These are phyloP conservation scores for Penicillium riverlandense DNA, from an alignment of 495 filamentous ascomycete genomes.

Conservation along the genomic window DNA sequence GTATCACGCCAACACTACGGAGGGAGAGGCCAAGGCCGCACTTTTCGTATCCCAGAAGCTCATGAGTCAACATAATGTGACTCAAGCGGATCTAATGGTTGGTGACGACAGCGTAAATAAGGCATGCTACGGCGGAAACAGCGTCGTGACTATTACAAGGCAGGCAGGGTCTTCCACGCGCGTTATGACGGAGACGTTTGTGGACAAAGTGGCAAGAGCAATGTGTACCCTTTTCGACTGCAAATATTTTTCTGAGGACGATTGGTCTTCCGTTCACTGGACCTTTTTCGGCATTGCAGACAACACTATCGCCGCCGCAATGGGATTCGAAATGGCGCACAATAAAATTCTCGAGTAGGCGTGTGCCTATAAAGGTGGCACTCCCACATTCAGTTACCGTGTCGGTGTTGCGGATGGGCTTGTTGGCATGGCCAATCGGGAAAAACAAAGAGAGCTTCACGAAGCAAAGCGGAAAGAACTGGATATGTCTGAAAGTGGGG, in stretches of 20 bases:
- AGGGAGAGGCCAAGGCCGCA: constrained; percentile 20
- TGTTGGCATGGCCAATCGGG: constrained; percentile 14
- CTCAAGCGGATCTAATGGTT: constrained; percentile 17
- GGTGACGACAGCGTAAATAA: constrained; percentile 5
- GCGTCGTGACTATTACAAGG: constrained; percentile 8
- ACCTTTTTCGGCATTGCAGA: constrained; percentile 25
- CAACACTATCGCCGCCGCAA: constrained; percentile 26
- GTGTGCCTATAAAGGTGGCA: constrained; percentile 12
- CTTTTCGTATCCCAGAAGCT: constrained; percentile 18
- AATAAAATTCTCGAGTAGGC: constrained; percentile 24
- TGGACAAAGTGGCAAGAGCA: not conserved
- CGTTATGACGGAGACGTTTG: constrained; percentile 3
- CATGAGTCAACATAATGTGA: constrained; percentile 20
- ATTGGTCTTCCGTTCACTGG: not conserved
- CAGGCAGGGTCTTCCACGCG: not conserved
- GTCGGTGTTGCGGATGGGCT: constrained; percentile 21
- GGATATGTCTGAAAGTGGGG: constrained; percentile 8
- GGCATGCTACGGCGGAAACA: constrained; percentile 11
- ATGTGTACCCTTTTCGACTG: constrained; percentile 8
- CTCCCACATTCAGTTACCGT: constrained; percentile 18
- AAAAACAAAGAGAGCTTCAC: constrained; percentile 13
- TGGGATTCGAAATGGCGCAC: constrained; percentile 20
- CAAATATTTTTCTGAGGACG: constrained; percentile 1
- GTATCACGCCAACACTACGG: constrained; percentile 13
- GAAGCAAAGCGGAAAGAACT: constrained; percentile 15